These are phyloP conservation scores for Ceratobasidium sp. DNA, from an alignment of 1,284 basidiomycete species.

Conservation along the genomic window DNA sequence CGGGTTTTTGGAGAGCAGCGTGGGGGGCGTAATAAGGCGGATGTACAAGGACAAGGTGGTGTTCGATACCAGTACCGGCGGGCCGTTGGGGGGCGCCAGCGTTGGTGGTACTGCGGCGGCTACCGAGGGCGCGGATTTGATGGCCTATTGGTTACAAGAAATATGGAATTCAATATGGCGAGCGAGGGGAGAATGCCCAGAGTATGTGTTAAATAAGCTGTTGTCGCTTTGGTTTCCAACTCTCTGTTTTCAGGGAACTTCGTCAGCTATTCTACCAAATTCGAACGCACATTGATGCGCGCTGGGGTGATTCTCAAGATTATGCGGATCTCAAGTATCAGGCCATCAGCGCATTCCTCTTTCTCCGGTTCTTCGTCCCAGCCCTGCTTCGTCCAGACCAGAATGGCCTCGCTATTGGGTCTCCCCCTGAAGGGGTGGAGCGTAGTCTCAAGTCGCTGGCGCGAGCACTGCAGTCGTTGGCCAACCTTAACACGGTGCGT, in stretches of 20 bases:
- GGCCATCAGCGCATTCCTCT: conserved; percentile 85
- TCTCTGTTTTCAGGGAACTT: conserved; percentile 68
- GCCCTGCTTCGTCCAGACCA: conserved; percentile 81
- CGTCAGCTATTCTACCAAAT: conserved; percentile 76
- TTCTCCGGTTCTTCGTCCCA: conserved; percentile 84
- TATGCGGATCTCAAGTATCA: conserved; percentile 68
- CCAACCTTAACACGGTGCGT: conserved; percentile 77
- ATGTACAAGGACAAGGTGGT: conserved; percentile 75
- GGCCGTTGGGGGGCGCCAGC: conserved; percentile 37
- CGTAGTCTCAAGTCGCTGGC: conserved; percentile 80
- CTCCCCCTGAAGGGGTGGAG: conserved; percentile 71
- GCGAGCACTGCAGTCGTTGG: conserved; percentile 81
- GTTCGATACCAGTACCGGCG: conserved; percentile 79
- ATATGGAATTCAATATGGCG: conserved; percentile 83
- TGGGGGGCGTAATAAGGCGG: conserved; percentile 73
- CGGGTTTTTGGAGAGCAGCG: conserved; percentile 79
- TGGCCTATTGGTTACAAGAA: conserved; percentile 78
- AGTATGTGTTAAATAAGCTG: conserved; percentile 61
- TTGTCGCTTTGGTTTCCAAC: background rate
- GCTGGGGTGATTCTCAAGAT: conserved; percentile 59
- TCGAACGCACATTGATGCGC: conserved; percentile 73
- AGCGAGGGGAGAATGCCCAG: conserved; percentile 74
- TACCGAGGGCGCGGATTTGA: conserved; percentile 68
- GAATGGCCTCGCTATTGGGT: conserved; percentile 59
- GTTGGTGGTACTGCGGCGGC: background rate